Evolutionary conservation across 768 basidiomycete genomes (phyloP), one percentile per base, ranked within the genome.

Genomic region (Boletus reticulatus): DNA sequence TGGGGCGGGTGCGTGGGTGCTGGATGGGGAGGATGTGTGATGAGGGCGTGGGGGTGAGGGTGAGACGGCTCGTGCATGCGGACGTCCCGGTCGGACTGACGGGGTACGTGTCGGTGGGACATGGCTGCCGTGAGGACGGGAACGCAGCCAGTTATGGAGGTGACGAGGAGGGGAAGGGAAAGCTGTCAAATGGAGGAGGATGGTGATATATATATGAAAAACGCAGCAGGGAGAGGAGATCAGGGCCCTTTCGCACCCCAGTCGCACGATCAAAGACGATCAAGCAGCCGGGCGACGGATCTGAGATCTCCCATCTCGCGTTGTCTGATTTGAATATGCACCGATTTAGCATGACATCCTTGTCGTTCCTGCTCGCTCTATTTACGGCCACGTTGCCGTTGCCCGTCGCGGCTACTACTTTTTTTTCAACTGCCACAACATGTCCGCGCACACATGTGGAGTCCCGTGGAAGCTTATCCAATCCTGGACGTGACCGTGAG

Each of bases 251-350:
- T 66, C 68, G 67, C 67, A 64, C 69, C 76, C 77, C 76, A 67
- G 69, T 82, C 79, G 77, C 81, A 80, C 79, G 80, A 81, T 83
- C 81, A 82, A 66, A 81, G 81, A 79, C 81, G 80, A 82, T 83
- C 82, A 81, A 63, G 76, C 68, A 70, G 62, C 60, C 31, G 60
- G 59, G 57, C 60, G 59, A 62, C 56, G 58, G 64, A 67, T 67
- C 66, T 67, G 68, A 76, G 75, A 78, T 78, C 65, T 50, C 36
- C 14, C 31, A 79, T 80, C 78, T 76, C 63, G 73, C 66, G 65
- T 73, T 76, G 64, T 64, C 59, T 65, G 68, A 69, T 78, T 80
- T 73, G 71, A 67, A 63, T 68, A 70, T 60, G 34, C 53, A 62
- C 70, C 64, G 67, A 73, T 67, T 52, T 52, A 34, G 54, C 4